These are phyloP conservation scores for Suillus clintonianus DNA, from an alignment of 768 basidiomycete genomes.

Conservation along the genomic window DNA sequence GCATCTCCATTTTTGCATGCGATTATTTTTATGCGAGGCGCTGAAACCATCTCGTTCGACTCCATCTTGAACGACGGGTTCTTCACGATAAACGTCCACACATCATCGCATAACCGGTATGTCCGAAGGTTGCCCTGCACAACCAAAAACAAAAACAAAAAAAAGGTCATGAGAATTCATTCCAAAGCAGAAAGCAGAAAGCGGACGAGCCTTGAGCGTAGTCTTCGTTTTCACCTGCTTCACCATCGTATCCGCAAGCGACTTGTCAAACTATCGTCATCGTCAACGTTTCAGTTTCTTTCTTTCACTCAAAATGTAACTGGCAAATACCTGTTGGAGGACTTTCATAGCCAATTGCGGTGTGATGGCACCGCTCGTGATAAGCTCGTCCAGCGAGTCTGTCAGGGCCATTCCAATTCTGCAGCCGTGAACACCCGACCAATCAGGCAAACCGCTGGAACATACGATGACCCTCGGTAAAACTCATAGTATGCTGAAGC, in stretches of 20 bases:
- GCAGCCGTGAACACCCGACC: slow-evolving; percentile 6
- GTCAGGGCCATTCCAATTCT: slow-evolving; percentile 98
- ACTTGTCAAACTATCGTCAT: slow-evolving; percentile 99
- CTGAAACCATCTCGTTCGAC: slow-evolving; percentile 71
- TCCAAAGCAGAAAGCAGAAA: no score
- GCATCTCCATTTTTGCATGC: slow-evolving; percentile 97
- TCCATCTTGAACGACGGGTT: slow-evolving; percentile 96
- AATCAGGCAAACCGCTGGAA: slow-evolving; percentile 18
- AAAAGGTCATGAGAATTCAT: no score
- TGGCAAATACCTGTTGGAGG: slow-evolving; percentile 77
- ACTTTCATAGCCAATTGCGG: slow-evolving; percentile 99
- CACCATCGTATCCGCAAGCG: slow-evolving; percentile 87
- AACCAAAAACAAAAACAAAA: no score
- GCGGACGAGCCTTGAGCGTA: slow-evolving; percentile 71
- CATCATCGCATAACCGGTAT: slow-evolving; percentile 92
- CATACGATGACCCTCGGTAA: slow-evolving; percentile 89
- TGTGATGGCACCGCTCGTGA: slow-evolving; percentile 94
- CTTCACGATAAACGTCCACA: slow-evolving; percentile 98
- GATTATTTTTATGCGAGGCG: slow-evolving; percentile 92
- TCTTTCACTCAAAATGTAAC: slow-evolving; percentile 7
- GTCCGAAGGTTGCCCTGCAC: slow-evolving; percentile 94
- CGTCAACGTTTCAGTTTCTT: no score
- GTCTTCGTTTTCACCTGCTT: slow-evolving; percentile 96
- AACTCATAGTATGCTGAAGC: slow-evolving; percentile 90
- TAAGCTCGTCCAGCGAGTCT: slow-evolving; percentile 97